Conservation (phyloP, 1,284 basidiomycete genomes). For the Apiotrichum mycotoxinovorans region DNA sequence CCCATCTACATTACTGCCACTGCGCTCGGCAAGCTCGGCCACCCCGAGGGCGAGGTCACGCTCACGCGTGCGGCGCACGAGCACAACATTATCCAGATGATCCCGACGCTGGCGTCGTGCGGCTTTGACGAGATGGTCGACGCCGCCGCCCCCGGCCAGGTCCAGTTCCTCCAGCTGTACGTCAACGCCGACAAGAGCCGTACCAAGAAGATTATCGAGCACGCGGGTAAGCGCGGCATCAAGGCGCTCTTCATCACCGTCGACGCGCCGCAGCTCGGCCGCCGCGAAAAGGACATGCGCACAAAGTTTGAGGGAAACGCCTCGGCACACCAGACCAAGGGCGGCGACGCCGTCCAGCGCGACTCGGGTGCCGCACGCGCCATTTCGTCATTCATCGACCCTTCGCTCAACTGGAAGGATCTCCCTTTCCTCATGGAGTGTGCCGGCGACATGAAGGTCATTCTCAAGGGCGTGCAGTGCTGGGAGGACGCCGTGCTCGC, state of each 20-base stretch:
- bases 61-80: conserved; percentile 79
- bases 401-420: conserved; percentile 80
- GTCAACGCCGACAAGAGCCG: conserved; percentile 79
- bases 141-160: conserved; percentile 66
- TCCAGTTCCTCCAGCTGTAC: conserved; percentile 77
- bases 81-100: conserved; percentile 83
- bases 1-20: conserved; percentile 67
- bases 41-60: conserved; percentile 85
- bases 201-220: conserved; percentile 76
- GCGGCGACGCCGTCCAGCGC: conserved; percentile 64
- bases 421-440: conserved; percentile 82
- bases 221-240: conserved; percentile 77
- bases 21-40: conserved; percentile 72
- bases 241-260: conserved; percentile 85
- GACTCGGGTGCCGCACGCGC: conserved; percentile 89
- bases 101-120: conserved; percentile 82
- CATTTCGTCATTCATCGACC: conserved; percentile 95
- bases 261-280: conserved; percentile 86
- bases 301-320: conserved; percentile 89
- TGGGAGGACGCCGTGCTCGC: conserved; percentile 92
- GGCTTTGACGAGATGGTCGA: conserved; percentile 84
- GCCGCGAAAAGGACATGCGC: conserved; percentile 93
- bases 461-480: conserved; percentile 87
- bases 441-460: conserved; percentile 79
- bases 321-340: conserved; percentile 60